These are phyloP conservation scores for Dicorynia guianensis DNA, from an alignment of 306 rosid species.

Conservation along the genomic window DNA sequence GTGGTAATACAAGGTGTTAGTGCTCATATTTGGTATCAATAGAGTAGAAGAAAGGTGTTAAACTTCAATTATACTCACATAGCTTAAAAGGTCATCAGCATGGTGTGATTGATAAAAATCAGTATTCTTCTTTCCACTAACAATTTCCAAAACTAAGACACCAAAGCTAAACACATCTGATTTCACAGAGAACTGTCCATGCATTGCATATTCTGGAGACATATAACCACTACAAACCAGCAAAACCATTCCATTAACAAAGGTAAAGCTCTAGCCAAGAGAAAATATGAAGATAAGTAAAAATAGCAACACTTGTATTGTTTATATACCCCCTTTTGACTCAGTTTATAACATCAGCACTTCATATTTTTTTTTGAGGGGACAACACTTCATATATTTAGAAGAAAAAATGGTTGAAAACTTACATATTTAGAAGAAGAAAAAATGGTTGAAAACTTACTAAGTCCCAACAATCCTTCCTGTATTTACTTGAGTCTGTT, in stretches of 20 bases:
- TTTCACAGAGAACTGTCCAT: constrained; percentile 51
- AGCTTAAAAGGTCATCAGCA: constrained; percentile 51
- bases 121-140: constrained; percentile 57
- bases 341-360: neutral
- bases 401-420: neutral
- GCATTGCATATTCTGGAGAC: constrained; percentile 65
- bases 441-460: constrained; percentile 49
- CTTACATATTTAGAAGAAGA: constrained; percentile 50
- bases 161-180: constrained; percentile 60
- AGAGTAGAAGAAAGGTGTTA: constrained; percentile 9
- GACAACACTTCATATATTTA: neutral
- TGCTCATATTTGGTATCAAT: neutral
- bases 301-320: too few relatives aligned
- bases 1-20: constrained; percentile 15
- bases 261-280: neutral
- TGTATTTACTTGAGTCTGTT: constrained; percentile 58
- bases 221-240: constrained; percentile 52
- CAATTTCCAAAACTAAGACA: constrained; percentile 56
- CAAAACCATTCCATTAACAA: neutral
- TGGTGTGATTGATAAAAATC: constrained; percentile 31
- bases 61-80: constrained; percentile 46
- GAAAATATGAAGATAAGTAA: too few relatives aligned
- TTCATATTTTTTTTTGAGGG: neutral
- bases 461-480: constrained; percentile 63
- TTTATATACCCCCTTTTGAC: neutral